Percentiles rank a stretch among this genome's conserved stretches.
These are phyloP conservation scores for Chaetomium sp. DNA, from an alignment of 2,329 filamentous ascomycete genomes.

Conservation along the genomic window DNA sequence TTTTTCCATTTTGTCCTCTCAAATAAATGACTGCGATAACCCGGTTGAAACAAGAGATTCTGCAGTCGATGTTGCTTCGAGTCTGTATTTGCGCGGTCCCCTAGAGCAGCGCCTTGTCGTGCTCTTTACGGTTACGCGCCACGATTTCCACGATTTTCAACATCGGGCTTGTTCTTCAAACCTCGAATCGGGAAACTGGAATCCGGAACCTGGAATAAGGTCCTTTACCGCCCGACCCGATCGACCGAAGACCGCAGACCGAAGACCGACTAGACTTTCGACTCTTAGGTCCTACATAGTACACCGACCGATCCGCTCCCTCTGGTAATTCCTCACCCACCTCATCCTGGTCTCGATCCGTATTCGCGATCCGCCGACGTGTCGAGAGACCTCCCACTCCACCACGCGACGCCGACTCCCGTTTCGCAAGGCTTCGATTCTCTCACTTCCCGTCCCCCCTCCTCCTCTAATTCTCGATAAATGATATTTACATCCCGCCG, in stretches of 20 bases:
- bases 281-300: neutral
- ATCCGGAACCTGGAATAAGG: no score
- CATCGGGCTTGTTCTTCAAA: neutral
- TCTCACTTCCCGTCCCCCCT: neutral
- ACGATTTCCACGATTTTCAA: neutral
- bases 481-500: no score
- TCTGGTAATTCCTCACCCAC: conserved; percentile 10
- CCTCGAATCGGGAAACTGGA: no score
- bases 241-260: no score
- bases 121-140: neutral
- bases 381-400: neutral
- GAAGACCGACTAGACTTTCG: neutral
- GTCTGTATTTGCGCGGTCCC: neutral
- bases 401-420: neutral
- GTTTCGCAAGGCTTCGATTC: neutral
- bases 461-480: neutral
- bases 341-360: neutral
- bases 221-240: no score
- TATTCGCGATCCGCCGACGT: neutral
- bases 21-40: neutral
- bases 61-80: neutral
- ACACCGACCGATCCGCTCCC: neutral
- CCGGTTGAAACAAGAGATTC: neutral
- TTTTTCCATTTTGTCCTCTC: neutral
- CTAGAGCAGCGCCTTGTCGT: neutral